A percentile compares a stretch with the other conserved stretches of the same genome.
These are phyloP conservation scores for Polyplosphaeria fusca DNA, from an alignment of 495 filamentous ascomycete species.

Conservation along the genomic window DNA sequence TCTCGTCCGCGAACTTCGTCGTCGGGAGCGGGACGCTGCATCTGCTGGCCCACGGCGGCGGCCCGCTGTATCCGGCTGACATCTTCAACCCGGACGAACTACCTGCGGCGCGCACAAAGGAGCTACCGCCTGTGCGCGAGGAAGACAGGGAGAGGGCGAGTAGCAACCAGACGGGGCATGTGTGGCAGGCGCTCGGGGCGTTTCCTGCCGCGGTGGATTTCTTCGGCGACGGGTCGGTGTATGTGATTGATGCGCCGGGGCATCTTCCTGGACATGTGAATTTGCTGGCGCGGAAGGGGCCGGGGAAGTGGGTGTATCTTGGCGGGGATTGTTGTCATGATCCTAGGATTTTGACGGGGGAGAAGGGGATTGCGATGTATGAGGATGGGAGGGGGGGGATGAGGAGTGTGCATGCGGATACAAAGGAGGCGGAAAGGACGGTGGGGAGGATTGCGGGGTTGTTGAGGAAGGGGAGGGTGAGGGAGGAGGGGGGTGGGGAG, in stretches of 20 bases:
- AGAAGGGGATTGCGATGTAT: conserved; percentile 40
- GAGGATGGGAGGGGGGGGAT: conserved; percentile 30
- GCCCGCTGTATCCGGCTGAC: conserved; percentile 34
- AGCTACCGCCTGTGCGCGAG: conserved; percentile 39
- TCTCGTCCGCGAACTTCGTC: conserved; percentile 44
- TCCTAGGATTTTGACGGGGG: conserved; percentile 36
- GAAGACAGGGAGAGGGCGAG: conserved; percentile 32
- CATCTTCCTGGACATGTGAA: conserved; percentile 41
- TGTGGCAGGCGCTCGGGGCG: conserved; percentile 36
- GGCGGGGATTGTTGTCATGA: conserved; percentile 43
- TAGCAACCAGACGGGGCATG: conserved; percentile 11
- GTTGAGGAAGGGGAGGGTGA: conserved; percentile 19
- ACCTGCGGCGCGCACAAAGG: conserved; percentile 36
- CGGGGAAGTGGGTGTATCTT: conserved; percentile 38
- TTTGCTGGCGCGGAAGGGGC: conserved; percentile 36
- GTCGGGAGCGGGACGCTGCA: conserved; percentile 49
- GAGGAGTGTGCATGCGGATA: conserved; percentile 41
- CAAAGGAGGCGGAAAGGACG: conserved; percentile 31
- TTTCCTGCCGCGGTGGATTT: conserved; percentile 38
- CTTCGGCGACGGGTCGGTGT: conserved; percentile 39
- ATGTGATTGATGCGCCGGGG: conserved; percentile 39
- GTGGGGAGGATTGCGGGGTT: conserved; percentile 34
- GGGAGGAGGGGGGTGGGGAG: conserved; percentile 15
- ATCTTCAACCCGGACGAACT: conserved; percentile 39
- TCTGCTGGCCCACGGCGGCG: conserved; percentile 39